Base-by-base conservation (phyloP, 106 monocot species). In the Iris macrosiphon region DNA sequence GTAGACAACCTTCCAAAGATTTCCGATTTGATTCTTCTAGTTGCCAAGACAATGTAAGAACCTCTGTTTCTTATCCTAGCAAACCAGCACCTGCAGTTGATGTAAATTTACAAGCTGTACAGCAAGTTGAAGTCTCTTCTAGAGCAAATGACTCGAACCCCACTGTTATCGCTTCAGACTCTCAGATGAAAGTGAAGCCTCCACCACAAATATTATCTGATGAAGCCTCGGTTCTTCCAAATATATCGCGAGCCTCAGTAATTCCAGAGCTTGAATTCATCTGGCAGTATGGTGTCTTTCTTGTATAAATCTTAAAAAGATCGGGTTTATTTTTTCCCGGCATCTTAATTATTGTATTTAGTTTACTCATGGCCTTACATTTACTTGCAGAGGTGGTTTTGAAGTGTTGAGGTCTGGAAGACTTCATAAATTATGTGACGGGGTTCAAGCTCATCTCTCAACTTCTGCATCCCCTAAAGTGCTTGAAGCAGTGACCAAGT, bases 371-470 rank as follows among this genome's bases (percentile, higher is more conserved):
- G 39, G 39, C 15, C 39, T n/a, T n/a, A n/a, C n/a, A n/a, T n/a
- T n/a, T n/a, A n/a, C 25, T 42, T 74, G 59, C 78, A 94, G 89
- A 68, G 96, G 96, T 67, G 55, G 71, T 53, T 98, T 98, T 62
- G 78, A 86, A 64, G 62, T 98, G 40, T 49, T 75, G 24, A 75
- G 53, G 61, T 52, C 43, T 75, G 83, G 67, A 69, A 61, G 52
- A 23, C 33, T 49, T 46, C 27, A 31, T 30, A 79, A 72, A 49
- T 17, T 60, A 10, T 89, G 41, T 72, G 72, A 87, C 57, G 90
- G 88, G 9, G 45, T 98, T 47, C 96, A 98, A 68, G 90, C 90
- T 54, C 96, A 98, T 55, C 68, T 83, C 26, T 98, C 90, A 47
- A 80, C 57, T 40, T 71, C 39, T 77, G 96, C 75, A 35, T 87